Base-by-base conservation (phyloP, 129 eudicot genomes). In the Logfia minima region DNA sequence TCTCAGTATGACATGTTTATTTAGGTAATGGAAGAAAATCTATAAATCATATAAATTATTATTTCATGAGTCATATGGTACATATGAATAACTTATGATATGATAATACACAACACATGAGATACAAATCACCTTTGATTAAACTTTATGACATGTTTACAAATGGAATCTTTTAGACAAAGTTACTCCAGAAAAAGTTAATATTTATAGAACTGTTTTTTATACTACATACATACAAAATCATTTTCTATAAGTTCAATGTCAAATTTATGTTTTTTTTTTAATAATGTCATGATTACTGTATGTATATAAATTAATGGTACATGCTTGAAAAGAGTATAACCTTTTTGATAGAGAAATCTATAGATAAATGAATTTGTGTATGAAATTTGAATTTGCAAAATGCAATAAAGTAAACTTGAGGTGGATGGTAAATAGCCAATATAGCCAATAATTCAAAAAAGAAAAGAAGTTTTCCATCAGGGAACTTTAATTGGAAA, bases 401-500 rank as follows among this genome's bases (percentile, higher is more conserved):
- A 59, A 21, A 21, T 59, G 26, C 23, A 59, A 19, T 58, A 58
- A 18, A n/a, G 64, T 18, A 32, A 56, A 23, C 34, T 72, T 41
- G 41, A 32, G 67, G 67, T 66, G 37, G 67, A 66, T 76, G 58
- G 2, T 24, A 24, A 24, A 24, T 24, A 0, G 26, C 58, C 56
- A 77, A 77, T 77, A 24, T 24, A 0, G 26, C 58, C 56, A 77
- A 77, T 77, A 34, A 34, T 34, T 6, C 39, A 34, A 34, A 34
- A 34, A 5, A 34, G 39, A 67, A 32, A 77, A 66, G 41, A 67
- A 34, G 58, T 66, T 72, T 58, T 43, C 81, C 68, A 68, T 34
- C 34, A 68, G 59, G 24, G 29, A 55, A 55, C 67, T 77, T 37
- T 77, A 37, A 70, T 68, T 77, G 75, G 81, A 68, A 56, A 59